Conservation (phyloP, 202 grass and related monocot species). For the Bolboschoenoplectus hybrid region DNA sequence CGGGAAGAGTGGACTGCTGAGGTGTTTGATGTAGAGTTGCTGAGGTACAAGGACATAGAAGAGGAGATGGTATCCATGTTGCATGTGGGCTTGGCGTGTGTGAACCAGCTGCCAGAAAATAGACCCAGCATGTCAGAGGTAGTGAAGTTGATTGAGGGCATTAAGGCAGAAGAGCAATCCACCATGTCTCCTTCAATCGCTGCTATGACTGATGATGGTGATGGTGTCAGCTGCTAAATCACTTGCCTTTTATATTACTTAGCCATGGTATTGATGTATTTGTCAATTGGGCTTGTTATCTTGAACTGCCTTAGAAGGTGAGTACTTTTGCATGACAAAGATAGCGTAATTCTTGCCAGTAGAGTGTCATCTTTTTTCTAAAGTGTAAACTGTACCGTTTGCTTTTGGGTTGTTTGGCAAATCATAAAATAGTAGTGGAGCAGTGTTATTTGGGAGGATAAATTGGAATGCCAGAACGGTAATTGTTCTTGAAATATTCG, state of each 20-base stretch:
- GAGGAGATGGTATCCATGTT: conserved; percentile 94
- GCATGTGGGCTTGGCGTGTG: conserved; percentile 74
- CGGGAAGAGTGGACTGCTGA: conserved; percentile 93
- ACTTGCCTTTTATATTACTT: background rate
- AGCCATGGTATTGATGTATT: background rate
- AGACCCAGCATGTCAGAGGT: conserved; percentile 59
- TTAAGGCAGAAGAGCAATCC: conserved; percentile 54
- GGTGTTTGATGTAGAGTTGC: conserved; percentile 92
- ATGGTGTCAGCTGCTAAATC: conserved; percentile 54
- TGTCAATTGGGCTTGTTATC: background rate
- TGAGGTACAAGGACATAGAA: conserved; percentile 78
- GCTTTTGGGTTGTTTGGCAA: background rate
- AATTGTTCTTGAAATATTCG: background rate
- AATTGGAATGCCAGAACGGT: background rate
- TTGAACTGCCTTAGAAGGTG: conserved; percentile 2
- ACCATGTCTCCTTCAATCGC: conserved; percentile 57
- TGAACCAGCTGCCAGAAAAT: conserved; percentile 51
- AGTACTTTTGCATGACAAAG: conserved; percentile 18
- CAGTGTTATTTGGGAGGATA: background rate
- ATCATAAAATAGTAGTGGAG: background rate
- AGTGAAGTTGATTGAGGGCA: conserved; percentile 69
- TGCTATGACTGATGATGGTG: conserved; percentile 60
- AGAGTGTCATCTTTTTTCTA: background rate
- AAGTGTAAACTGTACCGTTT: conserved; percentile 12
- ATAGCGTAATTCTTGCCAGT: background rate